Conservation (phyloP, 805 yeast species). For the Naumovozyma baii region DNA sequence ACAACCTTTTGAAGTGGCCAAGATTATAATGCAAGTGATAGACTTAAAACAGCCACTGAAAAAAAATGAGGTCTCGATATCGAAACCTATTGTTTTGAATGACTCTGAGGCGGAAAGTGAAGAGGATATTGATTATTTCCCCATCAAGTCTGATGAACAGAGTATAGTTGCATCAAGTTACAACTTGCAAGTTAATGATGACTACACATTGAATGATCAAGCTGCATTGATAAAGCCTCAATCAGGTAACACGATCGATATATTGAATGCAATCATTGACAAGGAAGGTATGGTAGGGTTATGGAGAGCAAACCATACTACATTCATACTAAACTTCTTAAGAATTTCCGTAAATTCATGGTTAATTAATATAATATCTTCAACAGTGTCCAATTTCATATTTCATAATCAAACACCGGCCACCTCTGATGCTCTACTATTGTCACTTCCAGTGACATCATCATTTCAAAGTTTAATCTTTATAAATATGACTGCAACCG, state of each 20-base stretch:
- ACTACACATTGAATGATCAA: neutral
- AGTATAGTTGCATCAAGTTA: too few relatives aligned
- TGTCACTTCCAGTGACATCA: neutral
- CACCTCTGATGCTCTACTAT: constrained; percentile 47
- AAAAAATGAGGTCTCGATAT: constrained; percentile 1
- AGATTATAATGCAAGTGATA: constrained; percentile 74
- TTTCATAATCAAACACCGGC: constrained; percentile 67
- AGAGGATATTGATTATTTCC: constrained; percentile 17
- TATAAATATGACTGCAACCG: neutral
- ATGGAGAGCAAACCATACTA: constrained; percentile 66
- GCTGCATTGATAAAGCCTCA: constrained; percentile 39
- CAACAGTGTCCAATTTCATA: constrained; percentile 22
- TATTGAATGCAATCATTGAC: constrained; percentile 51
- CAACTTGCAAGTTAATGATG: constrained; percentile 3
- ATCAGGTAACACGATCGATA: constrained; percentile 54
- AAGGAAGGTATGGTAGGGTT: constrained; percentile 65
- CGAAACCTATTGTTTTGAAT: constrained; percentile 7
- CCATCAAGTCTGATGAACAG: constrained; percentile 2
- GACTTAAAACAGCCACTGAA: neutral
- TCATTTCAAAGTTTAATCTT: neutral
- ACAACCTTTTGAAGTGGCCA: constrained; percentile 83
- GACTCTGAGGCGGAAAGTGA: constrained; percentile 16
- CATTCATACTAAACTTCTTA: constrained; percentile 68
- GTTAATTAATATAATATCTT: constrained; percentile 70
- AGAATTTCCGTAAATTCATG: constrained; percentile 78